phyloP scores from a whole-genome alignment of 495 filamentous ascomycete species.

The Amphirosellinia nigrospora region DNA sequence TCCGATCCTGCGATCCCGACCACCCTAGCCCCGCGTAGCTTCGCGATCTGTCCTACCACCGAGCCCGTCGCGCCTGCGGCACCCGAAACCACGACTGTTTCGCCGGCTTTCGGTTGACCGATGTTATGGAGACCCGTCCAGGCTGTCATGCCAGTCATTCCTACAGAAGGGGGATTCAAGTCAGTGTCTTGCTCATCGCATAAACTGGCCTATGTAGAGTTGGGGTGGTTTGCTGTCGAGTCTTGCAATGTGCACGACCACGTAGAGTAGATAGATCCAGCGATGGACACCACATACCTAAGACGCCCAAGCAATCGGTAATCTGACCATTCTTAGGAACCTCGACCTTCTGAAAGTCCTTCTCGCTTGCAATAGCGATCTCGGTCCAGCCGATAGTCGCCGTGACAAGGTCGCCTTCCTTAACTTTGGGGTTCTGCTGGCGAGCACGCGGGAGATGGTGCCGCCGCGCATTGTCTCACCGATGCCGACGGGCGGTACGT shows the following conservation, averaged over 20 bases:
- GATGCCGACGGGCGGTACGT: constrained; percentile 68
- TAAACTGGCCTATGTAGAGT: not conserved
- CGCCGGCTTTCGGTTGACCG: constrained; percentile 60
- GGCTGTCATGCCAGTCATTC: constrained; percentile 66
- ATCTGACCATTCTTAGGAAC: constrained; percentile 53
- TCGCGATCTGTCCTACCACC: constrained; percentile 72
- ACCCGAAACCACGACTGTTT: constrained; percentile 71
- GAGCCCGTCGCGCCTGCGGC: constrained; percentile 75
- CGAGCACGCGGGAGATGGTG: constrained; percentile 59
- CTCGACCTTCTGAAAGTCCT: constrained; percentile 47
- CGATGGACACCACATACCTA: constrained; percentile 40
- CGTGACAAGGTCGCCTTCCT: constrained; percentile 59
- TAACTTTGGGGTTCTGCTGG: constrained; percentile 50
- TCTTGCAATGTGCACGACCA: not conserved
- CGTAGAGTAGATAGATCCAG: not conserved
- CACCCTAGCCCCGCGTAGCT: constrained; percentile 64
- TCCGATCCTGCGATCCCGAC: constrained; percentile 70
- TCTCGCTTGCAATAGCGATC: constrained; percentile 58
- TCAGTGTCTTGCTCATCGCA: constrained; percentile 1
- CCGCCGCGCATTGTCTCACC: constrained; percentile 72
- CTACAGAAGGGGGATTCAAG: constrained; percentile 28
- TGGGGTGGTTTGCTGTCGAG: not conserved
- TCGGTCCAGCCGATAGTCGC: constrained; percentile 67
- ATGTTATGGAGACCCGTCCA: constrained; percentile 71
- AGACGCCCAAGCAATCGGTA: constrained; percentile 66